A percentile compares a stretch with the other conserved stretches of the same genome.
phyloP scores from a whole-genome alignment of 1,139 yeast genomes.

The Pichia norvegensis region DNA sequence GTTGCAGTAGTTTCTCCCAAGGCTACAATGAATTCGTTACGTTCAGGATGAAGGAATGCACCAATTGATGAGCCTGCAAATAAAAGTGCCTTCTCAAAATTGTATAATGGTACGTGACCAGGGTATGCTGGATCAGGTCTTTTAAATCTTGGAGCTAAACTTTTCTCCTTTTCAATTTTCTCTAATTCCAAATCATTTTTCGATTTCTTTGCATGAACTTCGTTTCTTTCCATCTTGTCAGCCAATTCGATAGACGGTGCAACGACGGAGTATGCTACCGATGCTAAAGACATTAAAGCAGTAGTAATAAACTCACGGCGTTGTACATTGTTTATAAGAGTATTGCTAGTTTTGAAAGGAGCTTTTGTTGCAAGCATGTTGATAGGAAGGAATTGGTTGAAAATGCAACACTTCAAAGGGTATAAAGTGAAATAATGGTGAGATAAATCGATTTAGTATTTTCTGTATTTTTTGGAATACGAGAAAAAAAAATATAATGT shows the following conservation, averaged over 20 bases:
- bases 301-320: conserved; percentile 13
- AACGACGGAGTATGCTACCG: conserved; percentile 26
- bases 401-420: too few species aligned
- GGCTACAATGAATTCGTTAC: conserved; percentile 79
- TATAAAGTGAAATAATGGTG: too few species aligned
- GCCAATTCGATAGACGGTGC: conserved; percentile 49
- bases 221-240: conserved; percentile 49
- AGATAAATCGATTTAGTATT: too few species aligned
- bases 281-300: conserved; percentile 22
- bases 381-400: not conserved
- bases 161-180: conserved; percentile 5
- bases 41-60: conserved; percentile 74
- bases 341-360: not conserved
- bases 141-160: conserved; percentile 23
- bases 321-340: not conserved
- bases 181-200: conserved; percentile 28
- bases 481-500: not conserved
- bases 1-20: conserved; percentile 90
- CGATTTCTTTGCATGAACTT: conserved; percentile 36
- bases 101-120: conserved; percentile 72
- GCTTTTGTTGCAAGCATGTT: not conserved
- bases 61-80: conserved; percentile 76
- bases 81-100: conserved; percentile 55
- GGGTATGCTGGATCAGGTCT: conserved; percentile 51
- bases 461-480: too few species aligned